Base-by-base conservation (phyloP, 345 rosid genomes). In the Lumnitzera racemosa region DNA sequence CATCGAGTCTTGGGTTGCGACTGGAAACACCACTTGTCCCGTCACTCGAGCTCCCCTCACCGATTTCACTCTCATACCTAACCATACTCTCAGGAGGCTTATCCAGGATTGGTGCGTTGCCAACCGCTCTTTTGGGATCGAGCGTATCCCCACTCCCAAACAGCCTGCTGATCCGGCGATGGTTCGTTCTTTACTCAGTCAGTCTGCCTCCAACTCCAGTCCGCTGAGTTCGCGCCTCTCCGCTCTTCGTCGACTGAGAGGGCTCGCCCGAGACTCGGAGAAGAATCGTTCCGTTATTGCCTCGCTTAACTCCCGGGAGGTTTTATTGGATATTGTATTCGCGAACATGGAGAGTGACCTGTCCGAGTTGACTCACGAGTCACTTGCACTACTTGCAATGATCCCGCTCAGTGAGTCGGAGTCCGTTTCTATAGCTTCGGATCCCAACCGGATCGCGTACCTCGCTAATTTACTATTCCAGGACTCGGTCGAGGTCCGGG, bases 61-160 rank as follows among this genome's bases (percentile, higher is more conserved):
- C 57, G 97, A 90, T 58, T 94, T 88, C 76, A 84, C 89, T 52
- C 71, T 94, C 70, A 94, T 90, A 29, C 99, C 99, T 1, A 94
- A 94, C 78, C 99, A 94, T 79, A 94, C 96, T 55, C 99, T 94
- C 64, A 96, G 99, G 56, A 91, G 99, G 15, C 81, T 94, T 8
- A 94, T 94, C 68, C 99, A 94, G 66, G 96, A 84, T 31, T 94
- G 99, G 99, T 94, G 96, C 72, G 99, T 94, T 31, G 92, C 90
- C 2, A 83, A 94, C 72, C 85, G 90, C 16, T 74, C 86, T 47
- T 80, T 78, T 47, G 97, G 99, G 43, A 68, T 94, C 16, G 79
- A 84, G 64, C 85, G 99, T 2, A 94, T 94, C 23, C 99, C 99
- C 2, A 94, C 99, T 0, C 99, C 97, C 1, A 94, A 94, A 57